Evolutionary conservation across 2,329 filamentous ascomycete species (phyloP), one percentile per base, ranked within the genome.

Genomic region (Colletotrichum shisoi): DNA sequence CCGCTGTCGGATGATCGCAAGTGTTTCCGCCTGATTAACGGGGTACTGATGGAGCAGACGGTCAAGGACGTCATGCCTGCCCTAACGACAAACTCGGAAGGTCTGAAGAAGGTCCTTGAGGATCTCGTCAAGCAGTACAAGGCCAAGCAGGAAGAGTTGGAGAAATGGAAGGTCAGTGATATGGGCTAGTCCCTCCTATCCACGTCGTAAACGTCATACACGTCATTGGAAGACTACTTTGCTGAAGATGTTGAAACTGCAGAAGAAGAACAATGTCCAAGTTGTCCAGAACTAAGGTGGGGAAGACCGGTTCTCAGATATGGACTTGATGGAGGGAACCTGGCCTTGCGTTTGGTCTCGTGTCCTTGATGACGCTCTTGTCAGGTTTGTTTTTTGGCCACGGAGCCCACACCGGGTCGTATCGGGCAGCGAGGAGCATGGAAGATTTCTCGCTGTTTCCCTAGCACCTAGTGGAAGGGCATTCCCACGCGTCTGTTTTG

Each of bases 1-100:
- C 94, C 94, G 52, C 86, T 98, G 27, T 85, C 92, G 1, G 86
- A 84, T 70, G 91, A 96, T 71, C 91, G 95, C 74, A 99, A 97
- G 82, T 98, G 94, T 81, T 99, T 98, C 81, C 94, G 95, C 73
- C 93, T 99, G 87, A 96, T 99, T 78, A 98, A 99, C 78, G 95
- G 95, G 52, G 94, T 98, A 27, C 83, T 99, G 66, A 92, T 97
- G 61, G 95, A 99, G 82, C 87, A 94, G 72, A 98, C 94, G 17
- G 92, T 99, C 72, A 86, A 93, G 78, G 95, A 98, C 78, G 92
- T 99, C 13, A 84, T 96, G 62, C 95, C 95, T 6, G 91, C 93
- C 31, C 84, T 99, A 69, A 90, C 93, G 81, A 98, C 93, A 21
- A 98, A 99, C 77, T 91, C 93, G 31, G 94, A 98, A 70, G 94